Conservation (phyloP, 83 land plant genomes). For the Thuja plicata region DNA sequence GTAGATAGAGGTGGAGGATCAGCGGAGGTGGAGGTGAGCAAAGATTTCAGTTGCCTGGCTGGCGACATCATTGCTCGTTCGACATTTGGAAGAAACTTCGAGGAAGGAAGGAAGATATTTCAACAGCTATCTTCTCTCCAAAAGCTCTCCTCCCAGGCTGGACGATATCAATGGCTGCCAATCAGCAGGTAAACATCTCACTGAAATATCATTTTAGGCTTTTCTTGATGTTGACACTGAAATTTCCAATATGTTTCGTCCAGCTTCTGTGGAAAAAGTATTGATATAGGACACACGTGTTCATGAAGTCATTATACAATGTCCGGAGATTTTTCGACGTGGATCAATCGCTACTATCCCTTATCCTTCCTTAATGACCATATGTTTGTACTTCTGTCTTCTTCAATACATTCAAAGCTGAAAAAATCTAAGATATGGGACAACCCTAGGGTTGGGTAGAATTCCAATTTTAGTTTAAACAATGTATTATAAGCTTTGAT, state of each 20-base stretch:
- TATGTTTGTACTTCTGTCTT: not conserved
- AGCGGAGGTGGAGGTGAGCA: conserved; percentile 5
- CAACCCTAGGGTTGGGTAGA: too few relatives aligned
- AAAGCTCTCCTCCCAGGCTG: conserved; percentile 14
- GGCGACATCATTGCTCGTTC: conserved; percentile 26
- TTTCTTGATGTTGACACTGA: too few relatives aligned
- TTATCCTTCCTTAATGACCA: not conserved
- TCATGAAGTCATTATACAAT: too few relatives aligned
- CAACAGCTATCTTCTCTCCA: conserved; percentile 15
- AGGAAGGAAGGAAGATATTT: conserved; percentile 14
- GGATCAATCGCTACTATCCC: not conserved
- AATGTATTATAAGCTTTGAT: too few relatives aligned
- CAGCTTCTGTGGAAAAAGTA: not conserved
- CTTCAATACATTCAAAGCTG: not conserved
- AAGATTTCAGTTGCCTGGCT: not conserved
- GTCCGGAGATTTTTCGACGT: not conserved
- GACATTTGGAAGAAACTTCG: conserved; percentile 14
- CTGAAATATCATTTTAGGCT: too few relatives aligned
- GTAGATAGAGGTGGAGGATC: not conserved
- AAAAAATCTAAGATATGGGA: not conserved
- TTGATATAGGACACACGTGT: too few relatives aligned
- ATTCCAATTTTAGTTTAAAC: too few relatives aligned
- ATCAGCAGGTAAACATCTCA: conserved; percentile 11
- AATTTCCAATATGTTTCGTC: not conserved
- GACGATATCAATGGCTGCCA: conserved; percentile 18